Base-by-base conservation (phyloP, 768 basidiomycete species). In the Tulasnella sp. region DNA sequence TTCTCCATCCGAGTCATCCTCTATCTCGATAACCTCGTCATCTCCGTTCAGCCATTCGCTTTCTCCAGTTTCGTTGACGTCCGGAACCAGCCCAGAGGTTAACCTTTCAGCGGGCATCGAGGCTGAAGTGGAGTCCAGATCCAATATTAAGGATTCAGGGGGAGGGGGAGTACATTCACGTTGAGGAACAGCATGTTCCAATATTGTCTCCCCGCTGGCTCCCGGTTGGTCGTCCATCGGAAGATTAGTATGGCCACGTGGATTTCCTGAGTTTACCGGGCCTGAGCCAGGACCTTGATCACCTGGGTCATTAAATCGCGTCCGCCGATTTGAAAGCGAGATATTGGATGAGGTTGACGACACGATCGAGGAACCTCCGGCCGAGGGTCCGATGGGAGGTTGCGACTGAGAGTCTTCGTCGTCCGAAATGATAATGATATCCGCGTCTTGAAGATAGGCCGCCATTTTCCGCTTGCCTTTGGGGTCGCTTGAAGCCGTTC, bases 11-110 rank as follows among this genome's bases (percentile, higher is more conserved):
- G 62, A 68, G 39, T 83, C 82, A 68, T 85, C 83, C n/a, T 85
- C 85, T 77, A 85, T 83, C 27, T 84, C 82, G 79, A 84, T 85
- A 9, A 88, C 84, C 84, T 92, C 94, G 81, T 95, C 94, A 82
- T 95, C 94, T 16, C 90, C 93, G 82, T 86, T 90, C 62, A 87
- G 89, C 93, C 94, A 94, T 9, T 91, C 90, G 42, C 88, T 88
- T 24, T 86, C 86, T 58, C 9, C 16, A 36, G 36, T 21, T 21
- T 75, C 75, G 5, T n/a, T 10, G 10, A 2, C 12, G 44, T 10
- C 18, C 0, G 21, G 39, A 9, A 56, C 21, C 21, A 9, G 14
- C n/a, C 24, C 8, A 10, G 39, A 34, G 19, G 46, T 8, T 9
- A 31, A n/a, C 2, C 5, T 48, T 21, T 21, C 8, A 9, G 6